Conservation (phyloP, 306 rosid genomes). For the Begonia loranthoides region DNA sequence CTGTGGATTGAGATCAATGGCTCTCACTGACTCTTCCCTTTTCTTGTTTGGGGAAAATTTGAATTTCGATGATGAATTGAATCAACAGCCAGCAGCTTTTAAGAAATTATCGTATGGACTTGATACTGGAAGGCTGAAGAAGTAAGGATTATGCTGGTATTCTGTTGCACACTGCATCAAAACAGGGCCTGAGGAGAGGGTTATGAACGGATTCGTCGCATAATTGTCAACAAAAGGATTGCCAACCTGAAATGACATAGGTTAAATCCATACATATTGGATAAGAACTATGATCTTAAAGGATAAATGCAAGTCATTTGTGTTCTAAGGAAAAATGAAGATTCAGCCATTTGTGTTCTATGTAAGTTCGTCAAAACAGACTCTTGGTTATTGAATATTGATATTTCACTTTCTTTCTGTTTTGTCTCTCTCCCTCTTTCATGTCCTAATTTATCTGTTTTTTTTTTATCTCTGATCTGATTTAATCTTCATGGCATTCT, state of each 20-base stretch:
- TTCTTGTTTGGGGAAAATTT: too few species aligned
- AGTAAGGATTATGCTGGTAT: conserved; percentile 27
- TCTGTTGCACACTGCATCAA: conserved; percentile 31
- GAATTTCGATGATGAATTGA: neutral
- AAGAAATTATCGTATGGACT: conserved; percentile 83
- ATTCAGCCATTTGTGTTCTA: too few species aligned
- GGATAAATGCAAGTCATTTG: neutral
- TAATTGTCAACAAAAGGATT: conserved; percentile 21
- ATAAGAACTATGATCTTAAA: neutral
- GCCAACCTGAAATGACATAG: conserved; percentile 29
- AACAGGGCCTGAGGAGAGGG: conserved; percentile 9
- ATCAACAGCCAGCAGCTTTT: conserved; percentile 92
- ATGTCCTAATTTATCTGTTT: too few species aligned
- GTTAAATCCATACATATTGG: neutral
- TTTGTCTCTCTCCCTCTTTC: too few species aligned
- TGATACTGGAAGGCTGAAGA: conserved; percentile 64
- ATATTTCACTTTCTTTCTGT: too few species aligned
- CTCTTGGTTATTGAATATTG: too few species aligned
- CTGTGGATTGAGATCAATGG: too few species aligned
- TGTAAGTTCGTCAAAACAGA: too few species aligned
- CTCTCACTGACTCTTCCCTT: too few species aligned
- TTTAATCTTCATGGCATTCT: too few species aligned
- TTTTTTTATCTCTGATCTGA: too few species aligned
- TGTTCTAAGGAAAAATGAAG: too few species aligned
- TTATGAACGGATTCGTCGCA: conserved; percentile 14